A percentile compares a stretch with the other conserved stretches of the same genome.
phyloP scores from a whole-genome alignment of 2,329 filamentous ascomycete species.

The Clonostachys rhizophaga region DNA sequence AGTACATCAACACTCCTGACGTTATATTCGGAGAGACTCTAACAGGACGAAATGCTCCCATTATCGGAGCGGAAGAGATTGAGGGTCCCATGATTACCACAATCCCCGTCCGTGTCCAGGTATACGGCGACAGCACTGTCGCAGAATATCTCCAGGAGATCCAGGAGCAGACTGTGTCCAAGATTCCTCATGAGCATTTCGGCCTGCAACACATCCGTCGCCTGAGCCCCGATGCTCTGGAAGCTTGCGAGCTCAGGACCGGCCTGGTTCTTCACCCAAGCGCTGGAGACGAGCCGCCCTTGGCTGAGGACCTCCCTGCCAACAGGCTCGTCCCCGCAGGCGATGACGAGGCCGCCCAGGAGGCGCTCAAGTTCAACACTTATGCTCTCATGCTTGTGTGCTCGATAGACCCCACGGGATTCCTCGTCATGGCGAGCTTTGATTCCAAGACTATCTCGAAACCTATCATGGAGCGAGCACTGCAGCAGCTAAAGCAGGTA shows the following conservation, averaged over 20 bases:
- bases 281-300: slow-evolving; percentile 16
- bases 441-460: slow-evolving; percentile 54
- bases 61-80: slow-evolving; percentile 45
- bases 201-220: slow-evolving; percentile 56
- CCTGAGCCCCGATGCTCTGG: slow-evolving; percentile 46
- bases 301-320: slow-evolving; percentile 30
- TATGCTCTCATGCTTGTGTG: slow-evolving; percentile 65
- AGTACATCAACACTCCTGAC: slow-evolving; percentile 46
- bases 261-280: slow-evolving; percentile 49
- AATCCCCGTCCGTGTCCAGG: slow-evolving; percentile 46
- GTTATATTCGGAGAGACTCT: slow-evolving; percentile 56
- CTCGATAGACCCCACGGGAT: slow-evolving; percentile 48
- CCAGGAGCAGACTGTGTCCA: slow-evolving; percentile 48
- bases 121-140: slow-evolving; percentile 35
- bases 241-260: slow-evolving; percentile 52
- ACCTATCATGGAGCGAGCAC: slow-evolving; percentile 45
- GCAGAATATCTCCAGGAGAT: slow-evolving; percentile 49
- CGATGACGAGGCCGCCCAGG: slow-evolving; percentile 51
- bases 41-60: slow-evolving; percentile 47
- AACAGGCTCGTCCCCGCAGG: slow-evolving; percentile 49
- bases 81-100: slow-evolving; percentile 59
- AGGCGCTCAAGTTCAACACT: slow-evolving; percentile 53
- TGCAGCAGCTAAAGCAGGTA: slow-evolving; percentile 46
- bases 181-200: slow-evolving; percentile 62
- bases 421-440: slow-evolving; percentile 59